A percentile compares a stretch with the other conserved stretches of the same genome.
Conservation (phyloP, 495 filamentous ascomycete species). For the Daldinia loculata region DNA sequence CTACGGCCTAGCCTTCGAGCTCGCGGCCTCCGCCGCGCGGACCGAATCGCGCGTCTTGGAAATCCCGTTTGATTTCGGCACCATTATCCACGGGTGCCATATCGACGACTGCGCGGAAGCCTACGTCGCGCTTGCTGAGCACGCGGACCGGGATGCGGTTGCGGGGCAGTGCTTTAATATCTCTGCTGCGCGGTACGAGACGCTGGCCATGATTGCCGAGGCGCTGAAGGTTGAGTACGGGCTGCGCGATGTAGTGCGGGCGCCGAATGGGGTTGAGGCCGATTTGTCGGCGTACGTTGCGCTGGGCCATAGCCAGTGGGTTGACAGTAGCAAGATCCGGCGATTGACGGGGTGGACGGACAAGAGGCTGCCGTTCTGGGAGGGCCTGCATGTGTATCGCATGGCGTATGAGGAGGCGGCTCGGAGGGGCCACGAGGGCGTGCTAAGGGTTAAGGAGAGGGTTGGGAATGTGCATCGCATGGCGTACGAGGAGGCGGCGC, state of each 20-base stretch:
- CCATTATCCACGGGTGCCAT: conserved; percentile 52
- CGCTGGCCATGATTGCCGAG: conserved; percentile 44
- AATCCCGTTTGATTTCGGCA: conserved; percentile 44
- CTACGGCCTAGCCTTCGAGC: conserved; percentile 48
- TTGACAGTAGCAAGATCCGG: conserved; percentile 52
- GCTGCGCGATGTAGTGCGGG: conserved; percentile 37
- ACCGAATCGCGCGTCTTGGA: conserved; percentile 32
- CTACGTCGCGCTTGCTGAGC: conserved; percentile 51
- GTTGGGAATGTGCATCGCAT: background rate
- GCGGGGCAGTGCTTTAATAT: conserved; percentile 54
- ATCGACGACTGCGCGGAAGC: conserved; percentile 58
- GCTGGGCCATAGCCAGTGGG: conserved; percentile 53
- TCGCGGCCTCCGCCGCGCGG: conserved; percentile 29
- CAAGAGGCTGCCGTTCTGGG: conserved; percentile 47
- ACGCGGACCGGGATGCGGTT: conserved; percentile 36
- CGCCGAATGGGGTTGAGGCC: background rate
- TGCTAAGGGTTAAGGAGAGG: conserved; percentile 34
- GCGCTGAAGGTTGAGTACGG: conserved; percentile 51
- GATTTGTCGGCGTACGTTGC: conserved; percentile 25
- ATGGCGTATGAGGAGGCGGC: conserved; percentile 52
- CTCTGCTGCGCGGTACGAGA: conserved; percentile 52
- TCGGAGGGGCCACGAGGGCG: conserved; percentile 31
- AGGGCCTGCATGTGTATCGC: conserved; percentile 49
- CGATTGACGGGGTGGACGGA: conserved; percentile 52
- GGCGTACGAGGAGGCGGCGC: no score